phyloP scores from a whole-genome alignment of 495 filamentous ascomycete species.

The Aspergillus cavernicola region DNA sequence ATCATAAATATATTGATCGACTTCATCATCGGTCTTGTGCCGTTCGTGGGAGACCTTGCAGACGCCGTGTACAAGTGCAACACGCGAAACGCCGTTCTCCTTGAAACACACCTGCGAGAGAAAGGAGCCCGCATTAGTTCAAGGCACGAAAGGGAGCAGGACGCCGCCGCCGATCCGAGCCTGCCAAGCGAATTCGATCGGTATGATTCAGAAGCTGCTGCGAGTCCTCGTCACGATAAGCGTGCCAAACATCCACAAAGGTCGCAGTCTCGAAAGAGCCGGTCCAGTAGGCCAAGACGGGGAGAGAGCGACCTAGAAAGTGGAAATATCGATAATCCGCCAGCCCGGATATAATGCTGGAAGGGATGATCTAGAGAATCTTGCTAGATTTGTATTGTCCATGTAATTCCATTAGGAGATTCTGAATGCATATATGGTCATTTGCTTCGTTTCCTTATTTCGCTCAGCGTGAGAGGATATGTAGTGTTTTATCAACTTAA shows the following conservation, averaged over 20 bases:
- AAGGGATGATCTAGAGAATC: not conserved
- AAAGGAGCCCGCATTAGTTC: constrained; percentile 30
- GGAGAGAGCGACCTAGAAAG: constrained; percentile 30
- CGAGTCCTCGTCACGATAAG: not conserved
- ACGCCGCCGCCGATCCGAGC: constrained; percentile 30
- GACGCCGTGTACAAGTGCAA: constrained; percentile 70
- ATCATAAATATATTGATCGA: constrained; percentile 72
- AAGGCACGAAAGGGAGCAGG: constrained; percentile 18
- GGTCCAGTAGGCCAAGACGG: constrained; percentile 25
- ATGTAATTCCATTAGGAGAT: not conserved
- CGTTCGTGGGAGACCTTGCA: constrained; percentile 77
- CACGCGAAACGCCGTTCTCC: constrained; percentile 68
- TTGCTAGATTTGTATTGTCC: not conserved
- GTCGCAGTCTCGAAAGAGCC: constrained; percentile 14
- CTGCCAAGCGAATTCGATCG: constrained; percentile 42
- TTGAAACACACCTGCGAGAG: constrained; percentile 67
- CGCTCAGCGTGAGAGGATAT: not conserved
- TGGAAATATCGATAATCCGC: constrained; percentile 19
- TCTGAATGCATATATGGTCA: not conserved
- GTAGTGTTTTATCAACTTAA: constrained; percentile 40
- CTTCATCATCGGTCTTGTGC: constrained; percentile 76
- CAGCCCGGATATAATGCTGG: not conserved
- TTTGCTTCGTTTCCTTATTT: constrained; percentile 5
- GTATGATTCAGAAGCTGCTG: constrained; percentile 22
- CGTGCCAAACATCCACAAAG: not conserved